phyloP scores from a whole-genome alignment of 23 red algal species.

The Gracilaria gracilis region DNA sequence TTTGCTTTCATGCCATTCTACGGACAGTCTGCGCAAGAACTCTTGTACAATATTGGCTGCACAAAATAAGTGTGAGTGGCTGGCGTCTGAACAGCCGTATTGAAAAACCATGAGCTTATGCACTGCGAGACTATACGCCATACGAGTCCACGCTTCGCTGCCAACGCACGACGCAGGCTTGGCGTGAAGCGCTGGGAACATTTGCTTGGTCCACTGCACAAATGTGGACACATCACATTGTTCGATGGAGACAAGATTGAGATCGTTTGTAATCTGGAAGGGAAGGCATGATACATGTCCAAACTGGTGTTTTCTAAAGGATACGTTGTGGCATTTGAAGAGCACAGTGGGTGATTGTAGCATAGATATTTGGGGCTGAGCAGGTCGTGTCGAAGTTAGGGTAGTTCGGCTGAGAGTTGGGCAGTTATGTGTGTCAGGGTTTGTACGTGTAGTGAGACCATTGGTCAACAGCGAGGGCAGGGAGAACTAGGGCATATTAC shows the following conservation, averaged over 20 bases:
- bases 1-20: conserved; percentile 55
- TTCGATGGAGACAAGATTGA: conserved; percentile 5
- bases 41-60: conserved; percentile 61
- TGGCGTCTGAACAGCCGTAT: background rate
- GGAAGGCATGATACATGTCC: conserved; percentile 61
- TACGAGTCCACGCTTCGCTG: conserved; percentile 57
- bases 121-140: conserved; percentile 59
- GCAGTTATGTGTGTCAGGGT: conserved; percentile 39
- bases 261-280: background rate
- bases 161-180: conserved; percentile 68
- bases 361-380: background rate
- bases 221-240: conserved; percentile 42
- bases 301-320: conserved; percentile 29
- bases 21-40: conserved; percentile 54
- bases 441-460: conserved; percentile 32
- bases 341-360: background rate
- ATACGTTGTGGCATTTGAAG: background rate
- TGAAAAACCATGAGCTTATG: conserved; percentile 40
- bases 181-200: conserved; percentile 22
- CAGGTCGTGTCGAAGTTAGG: background rate
- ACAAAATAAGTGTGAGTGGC: background rate
- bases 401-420: background rate
- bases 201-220: conserved; percentile 56
- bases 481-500: conserved; percentile 19
- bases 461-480: conserved; percentile 47